Evolutionary conservation across 495 filamentous ascomycete species (phyloP), one percentile per base, ranked within the genome.

Genomic region (Podospora pseudoanserina): DNA sequence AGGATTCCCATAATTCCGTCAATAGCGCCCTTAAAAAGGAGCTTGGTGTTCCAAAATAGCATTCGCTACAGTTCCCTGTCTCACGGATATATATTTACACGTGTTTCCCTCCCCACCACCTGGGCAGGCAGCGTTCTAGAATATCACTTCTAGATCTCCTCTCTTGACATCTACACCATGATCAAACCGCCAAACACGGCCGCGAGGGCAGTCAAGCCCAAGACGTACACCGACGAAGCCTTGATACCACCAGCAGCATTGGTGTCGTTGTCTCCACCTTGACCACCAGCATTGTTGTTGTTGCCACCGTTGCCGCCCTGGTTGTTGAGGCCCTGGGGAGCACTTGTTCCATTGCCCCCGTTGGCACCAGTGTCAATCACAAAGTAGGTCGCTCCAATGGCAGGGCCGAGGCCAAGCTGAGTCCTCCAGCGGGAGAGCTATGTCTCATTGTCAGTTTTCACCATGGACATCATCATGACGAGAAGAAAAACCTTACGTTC

Each of bases 301-400:
- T 58, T 58, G 16, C 56, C 23, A 61, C 30, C 30, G 16, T 30
- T 61, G 59, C 59, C 59, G 23, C 59, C 59, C 26, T 61, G 26
- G 27, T 6, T 49, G 39, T 49, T 49, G 39, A 49, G 39, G 13
- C 39, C 39, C 15, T 49, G 39, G 39, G 39, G 39, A 49, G 39
- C 39, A 49, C 39, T 49, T 49, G 53, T 55, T 9, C 70, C 70
- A 64, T 68, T 66, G 6, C 67, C 70, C 15, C 61, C 64, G 26
- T 65, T 69, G 60, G 67, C 65, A 1, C 53, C 30, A 0, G 73
- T 74, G 49, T 74, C 71, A 32, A 74, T 69, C 28, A 65, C 71
- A 64, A 72, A 74, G 64, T 67, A 72, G 13, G 73, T 74, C 3
- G 72, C 73, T 19, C 73, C 73, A 53, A 74, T 74, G n/a, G 73